Base-by-base conservation (phyloP, 192 early-diverging fungal species). In the Thamnidium elegans region DNA sequence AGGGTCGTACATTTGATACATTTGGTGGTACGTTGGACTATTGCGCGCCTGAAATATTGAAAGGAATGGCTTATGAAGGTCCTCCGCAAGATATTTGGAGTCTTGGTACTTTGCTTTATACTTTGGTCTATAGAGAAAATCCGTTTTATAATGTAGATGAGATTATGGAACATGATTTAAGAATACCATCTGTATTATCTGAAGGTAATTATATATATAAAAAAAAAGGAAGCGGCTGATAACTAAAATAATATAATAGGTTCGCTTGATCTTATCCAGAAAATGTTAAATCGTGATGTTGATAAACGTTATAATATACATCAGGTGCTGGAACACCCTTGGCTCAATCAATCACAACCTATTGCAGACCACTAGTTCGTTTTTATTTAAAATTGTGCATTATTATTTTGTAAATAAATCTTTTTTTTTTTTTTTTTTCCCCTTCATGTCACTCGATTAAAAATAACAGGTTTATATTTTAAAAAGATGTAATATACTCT, bases 11-110 rank as follows among this genome's bases (percentile, higher is more conserved):
- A 21, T 79, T 93, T 67, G 70, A 78, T 50, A 93, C 90, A 0
- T 92, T 90, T 62, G 89, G 86, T 67, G 92, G 92, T 55, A 89
- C 88, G 48, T 75, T 93, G 17, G 90, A 92, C 32, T 94, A 91
- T 74, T 78, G 81, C 9, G 81, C 86, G 46, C 86, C 87, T 43
- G 92, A 94, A 78, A 87, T 94, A 63, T 81, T 94, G 45, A 77
- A 87, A 46, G 92, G 92, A 31, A 86, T 89, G 44, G 85, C 85
- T 6, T 95, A 95, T 66, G 69, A 78, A 45, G 93, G 93, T 1
- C 91, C 91, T 20, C 90, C 93, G 39, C 87, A 93, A 50, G 93
- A 95, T 63, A 85, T 91, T 19, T 95, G 93, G 93, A 88, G 87
- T 26, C 67, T 92, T 14, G 93, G 93, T 3, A 89, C 94, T 4